Conservation (phyloP, 768 basidiomycete species). For the Guyanaporus albipodus region DNA sequence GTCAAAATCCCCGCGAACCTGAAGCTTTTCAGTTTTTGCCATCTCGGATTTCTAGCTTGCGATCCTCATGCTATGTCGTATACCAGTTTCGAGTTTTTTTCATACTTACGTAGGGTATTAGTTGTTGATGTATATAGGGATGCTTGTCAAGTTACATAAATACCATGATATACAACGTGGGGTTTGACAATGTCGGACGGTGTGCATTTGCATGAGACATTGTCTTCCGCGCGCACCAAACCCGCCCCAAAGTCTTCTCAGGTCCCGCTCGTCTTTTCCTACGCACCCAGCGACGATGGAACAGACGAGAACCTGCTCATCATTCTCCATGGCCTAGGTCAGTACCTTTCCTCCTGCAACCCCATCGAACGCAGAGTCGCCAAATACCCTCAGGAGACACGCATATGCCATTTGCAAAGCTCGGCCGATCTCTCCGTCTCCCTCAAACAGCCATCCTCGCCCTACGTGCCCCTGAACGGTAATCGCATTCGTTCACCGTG, state of each 20-base stretch:
- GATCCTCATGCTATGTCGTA: too few relatives aligned
- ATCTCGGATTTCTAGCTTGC: too few relatives aligned
- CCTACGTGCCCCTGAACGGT: slow-evolving; percentile 76
- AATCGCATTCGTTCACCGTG: slow-evolving; percentile 23
- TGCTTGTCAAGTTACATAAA: too few relatives aligned
- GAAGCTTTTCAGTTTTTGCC: not conserved
- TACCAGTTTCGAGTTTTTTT: too few relatives aligned
- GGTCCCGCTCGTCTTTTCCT: slow-evolving; percentile 58
- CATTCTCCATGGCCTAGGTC: slow-evolving; percentile 83
- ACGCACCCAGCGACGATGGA: slow-evolving; percentile 73
- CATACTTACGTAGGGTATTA: too few relatives aligned
- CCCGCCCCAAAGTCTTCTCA: slow-evolving; percentile 41
- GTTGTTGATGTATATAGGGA: too few relatives aligned
- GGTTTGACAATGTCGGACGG: slow-evolving; percentile 12
- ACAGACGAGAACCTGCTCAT: slow-evolving; percentile 83
- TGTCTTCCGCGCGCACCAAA: slow-evolving; percentile 39
- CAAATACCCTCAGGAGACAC: slow-evolving; percentile 64
- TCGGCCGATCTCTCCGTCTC: slow-evolving; percentile 71
- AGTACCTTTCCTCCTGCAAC: slow-evolving; percentile 9
- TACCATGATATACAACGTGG: too few relatives aligned
- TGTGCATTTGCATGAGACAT: slow-evolving; percentile 19
- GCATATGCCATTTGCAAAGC: slow-evolving; percentile 66
- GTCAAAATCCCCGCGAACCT: not conserved
- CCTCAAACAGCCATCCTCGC: slow-evolving; percentile 88
- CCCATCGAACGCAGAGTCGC: not conserved